phyloP scores from a whole-genome alignment of 257 asterid genomes.

The Rauvolfia tetraphylla region DNA sequence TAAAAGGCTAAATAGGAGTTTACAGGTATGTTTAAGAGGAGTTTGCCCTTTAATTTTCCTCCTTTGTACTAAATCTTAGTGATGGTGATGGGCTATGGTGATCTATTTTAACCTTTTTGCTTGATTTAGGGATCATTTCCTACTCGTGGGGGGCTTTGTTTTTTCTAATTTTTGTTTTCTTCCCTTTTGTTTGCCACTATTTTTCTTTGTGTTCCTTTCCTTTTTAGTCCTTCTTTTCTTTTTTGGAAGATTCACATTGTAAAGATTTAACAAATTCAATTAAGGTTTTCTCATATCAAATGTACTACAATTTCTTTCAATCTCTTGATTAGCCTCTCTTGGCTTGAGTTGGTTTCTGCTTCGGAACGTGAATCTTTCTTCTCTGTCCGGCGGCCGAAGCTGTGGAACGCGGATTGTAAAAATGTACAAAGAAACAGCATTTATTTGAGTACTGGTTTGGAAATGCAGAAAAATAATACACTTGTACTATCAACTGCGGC shows the following conservation, averaged over 20 bases:
- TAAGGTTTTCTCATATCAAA: background rate
- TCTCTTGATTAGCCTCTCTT: background rate
- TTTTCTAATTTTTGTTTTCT: background rate
- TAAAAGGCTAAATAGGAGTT: conserved; percentile 15
- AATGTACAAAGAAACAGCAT: background rate
- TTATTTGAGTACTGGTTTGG: background rate
- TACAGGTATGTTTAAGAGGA: conserved; percentile 11
- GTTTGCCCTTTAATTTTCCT: background rate
- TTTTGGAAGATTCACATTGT: conserved; percentile 5
- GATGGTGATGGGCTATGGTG: conserved; percentile 5
- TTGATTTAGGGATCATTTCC: background rate
- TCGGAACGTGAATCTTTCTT: background rate
- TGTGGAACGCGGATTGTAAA: background rate
- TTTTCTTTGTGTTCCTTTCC: background rate
- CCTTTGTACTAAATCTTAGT: background rate
- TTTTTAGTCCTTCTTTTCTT: background rate
- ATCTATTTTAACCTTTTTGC: background rate
- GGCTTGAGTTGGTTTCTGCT: background rate
- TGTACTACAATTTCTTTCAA: background rate
- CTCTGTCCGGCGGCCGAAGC: background rate
- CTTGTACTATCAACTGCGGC: conserved; percentile 10
- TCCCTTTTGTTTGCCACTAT: background rate
- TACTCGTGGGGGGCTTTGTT: background rate
- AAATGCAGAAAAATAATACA: no score
- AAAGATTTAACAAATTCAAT: conserved; percentile 14